These are phyloP conservation scores for Microthyrium microscopicum DNA, from an alignment of 2,329 filamentous ascomycete genomes.

Conservation along the genomic window DNA sequence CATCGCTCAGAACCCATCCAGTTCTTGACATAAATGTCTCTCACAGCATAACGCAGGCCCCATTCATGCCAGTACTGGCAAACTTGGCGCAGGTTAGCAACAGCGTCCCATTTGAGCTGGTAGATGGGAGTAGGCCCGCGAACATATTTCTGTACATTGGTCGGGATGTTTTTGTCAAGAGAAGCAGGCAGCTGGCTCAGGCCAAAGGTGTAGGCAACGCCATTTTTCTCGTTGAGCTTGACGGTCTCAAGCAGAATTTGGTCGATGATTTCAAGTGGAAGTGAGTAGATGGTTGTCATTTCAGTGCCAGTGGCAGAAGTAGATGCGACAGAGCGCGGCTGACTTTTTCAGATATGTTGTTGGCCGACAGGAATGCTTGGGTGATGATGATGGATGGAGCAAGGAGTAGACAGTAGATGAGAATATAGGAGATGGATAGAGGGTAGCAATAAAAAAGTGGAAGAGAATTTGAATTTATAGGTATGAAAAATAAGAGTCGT, in stretches of 20 bases:
- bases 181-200: conserved; percentile 30
- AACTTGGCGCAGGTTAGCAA: conserved; percentile 30
- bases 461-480: too few relatives aligned
- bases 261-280: conserved; percentile 35
- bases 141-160: conserved; percentile 31
- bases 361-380: too few relatives aligned
- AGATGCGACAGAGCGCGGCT: too few relatives aligned
- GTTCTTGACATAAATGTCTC: conserved; percentile 32
- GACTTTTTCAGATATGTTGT: too few relatives aligned
- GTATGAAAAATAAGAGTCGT: too few relatives aligned
- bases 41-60: conserved; percentile 33
- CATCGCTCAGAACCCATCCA: conserved; percentile 37
- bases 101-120: conserved; percentile 34
- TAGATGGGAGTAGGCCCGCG: conserved; percentile 34
- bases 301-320: too few relatives aligned
- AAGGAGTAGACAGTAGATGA: too few relatives aligned
- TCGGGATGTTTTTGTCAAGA: conserved; percentile 11
- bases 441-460: too few relatives aligned
- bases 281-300: too few relatives aligned
- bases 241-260: conserved; percentile 33
- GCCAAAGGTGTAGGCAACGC: conserved; percentile 35
- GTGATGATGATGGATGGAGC: too few relatives aligned
- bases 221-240: conserved; percentile 29
- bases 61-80: conserved; percentile 36
- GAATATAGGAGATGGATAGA: too few relatives aligned